Evolutionary conservation across 176 grass and related monocot species (phyloP), one percentile per base, ranked within the genome.

Genomic region (Puya raimondii): DNA sequence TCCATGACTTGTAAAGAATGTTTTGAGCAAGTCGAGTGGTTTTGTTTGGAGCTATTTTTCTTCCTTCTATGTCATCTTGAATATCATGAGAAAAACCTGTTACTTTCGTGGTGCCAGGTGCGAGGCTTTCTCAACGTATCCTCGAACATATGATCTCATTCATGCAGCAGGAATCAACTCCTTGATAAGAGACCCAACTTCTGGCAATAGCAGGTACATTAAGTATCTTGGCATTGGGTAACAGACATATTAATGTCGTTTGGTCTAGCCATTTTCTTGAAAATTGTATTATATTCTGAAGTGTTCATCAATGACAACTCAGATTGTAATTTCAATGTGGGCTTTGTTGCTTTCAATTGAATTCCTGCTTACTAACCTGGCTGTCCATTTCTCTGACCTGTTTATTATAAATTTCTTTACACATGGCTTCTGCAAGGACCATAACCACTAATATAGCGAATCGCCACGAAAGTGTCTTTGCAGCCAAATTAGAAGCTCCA

Each of bases 41-140:
- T 59, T 58, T 61, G 21, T 61, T 20, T 61, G 56, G 33, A 42
- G 33, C 33, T 42, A 42, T 42, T 42, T 42, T 42, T 42, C 7
- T 42, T 42, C 33, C 33, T 42, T 6, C 1, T 42, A 42, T 42
- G 33, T 42, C 33, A 42, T 42, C 33, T 42, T 7, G 33, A 42
- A 42, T 42, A 42, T 42, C 33, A 42, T 42, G 33, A 42, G 33
- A 42, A 42, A 42, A 42, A 42, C 4, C 4, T 68, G 20, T 53
- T 64, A 11, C 47, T 23, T 73, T 80, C 69, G 49, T 90, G 42
- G 22, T 84, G 66, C 68, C 72, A 97, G 94, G 89, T 93, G 89
- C 82, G 89, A 93, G 64, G 76, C 89, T 75, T 97, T 97, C 72
- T 97, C 93, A 57, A 92, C 94, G 13, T 97, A 97, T 76, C 89